Conservation (phyloP, 2,329 filamentous ascomycete species). For the Xylaria sp. region DNA sequence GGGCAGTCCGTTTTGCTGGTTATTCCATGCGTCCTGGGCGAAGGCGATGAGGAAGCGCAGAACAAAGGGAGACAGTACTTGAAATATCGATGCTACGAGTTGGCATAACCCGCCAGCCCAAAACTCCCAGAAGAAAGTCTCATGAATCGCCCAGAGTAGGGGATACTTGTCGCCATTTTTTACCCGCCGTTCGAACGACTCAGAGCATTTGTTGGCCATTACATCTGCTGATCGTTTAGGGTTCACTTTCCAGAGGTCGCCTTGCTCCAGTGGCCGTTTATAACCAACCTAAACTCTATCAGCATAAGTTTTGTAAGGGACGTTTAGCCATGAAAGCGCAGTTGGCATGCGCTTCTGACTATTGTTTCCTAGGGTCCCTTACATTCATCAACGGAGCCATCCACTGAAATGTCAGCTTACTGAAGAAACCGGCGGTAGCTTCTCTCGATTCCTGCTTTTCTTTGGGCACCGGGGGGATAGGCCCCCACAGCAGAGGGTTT, state of each 20-base stretch:
- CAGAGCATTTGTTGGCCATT: constrained; percentile 73
- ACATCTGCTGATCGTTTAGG: constrained; percentile 78
- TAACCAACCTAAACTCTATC: constrained; percentile 75
- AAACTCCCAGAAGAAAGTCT: constrained; percentile 87
- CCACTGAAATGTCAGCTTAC: constrained; percentile 86
- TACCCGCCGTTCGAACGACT: constrained; percentile 75
- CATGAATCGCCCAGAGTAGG: constrained; percentile 82
- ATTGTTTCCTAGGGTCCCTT: constrained; percentile 49
- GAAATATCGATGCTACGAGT: constrained; percentile 76
- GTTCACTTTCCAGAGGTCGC: constrained; percentile 91
- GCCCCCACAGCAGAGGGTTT: constrained; percentile 72
- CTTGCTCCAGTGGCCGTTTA: constrained; percentile 81
- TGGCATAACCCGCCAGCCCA: constrained; percentile 84
- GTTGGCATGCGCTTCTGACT: neutral
- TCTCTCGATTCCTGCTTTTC: constrained; percentile 71
- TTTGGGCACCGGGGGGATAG: constrained; percentile 65
- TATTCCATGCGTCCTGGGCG: constrained; percentile 80
- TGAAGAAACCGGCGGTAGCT: constrained; percentile 78
- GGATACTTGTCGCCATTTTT: constrained; percentile 77
- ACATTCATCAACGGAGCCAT: constrained; percentile 87
- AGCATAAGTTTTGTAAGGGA: constrained; percentile 8
- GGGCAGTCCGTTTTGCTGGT: constrained; percentile 61
- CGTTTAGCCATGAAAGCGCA: neutral
- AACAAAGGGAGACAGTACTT: constrained; percentile 86
- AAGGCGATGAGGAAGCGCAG: constrained; percentile 89